Conservation (phyloP, 768 basidiomycete genomes). For the Termitomyces sp. region DNA sequence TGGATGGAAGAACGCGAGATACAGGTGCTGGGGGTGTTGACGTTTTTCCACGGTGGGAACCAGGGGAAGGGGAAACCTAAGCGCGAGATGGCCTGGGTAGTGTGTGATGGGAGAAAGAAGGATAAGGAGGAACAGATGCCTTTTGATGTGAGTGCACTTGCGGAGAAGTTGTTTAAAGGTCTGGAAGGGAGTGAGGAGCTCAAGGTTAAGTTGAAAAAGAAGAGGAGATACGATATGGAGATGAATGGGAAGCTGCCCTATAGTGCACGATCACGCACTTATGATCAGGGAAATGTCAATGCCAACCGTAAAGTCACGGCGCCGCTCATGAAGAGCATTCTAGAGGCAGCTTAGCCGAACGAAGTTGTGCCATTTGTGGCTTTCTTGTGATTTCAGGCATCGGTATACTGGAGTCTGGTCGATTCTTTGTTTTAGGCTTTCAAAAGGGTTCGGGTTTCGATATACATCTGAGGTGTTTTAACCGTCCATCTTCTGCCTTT, state of each 20-base stretch:
- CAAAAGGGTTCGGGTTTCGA: background rate
- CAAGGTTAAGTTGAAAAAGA: slow-evolving; percentile 37
- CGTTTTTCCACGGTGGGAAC: slow-evolving; percentile 51
- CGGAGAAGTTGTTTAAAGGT: slow-evolving; percentile 50
- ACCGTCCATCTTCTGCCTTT: background rate
- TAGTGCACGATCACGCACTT: slow-evolving; percentile 43
- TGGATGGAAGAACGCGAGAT: slow-evolving; percentile 71
- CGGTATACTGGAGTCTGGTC: background rate
- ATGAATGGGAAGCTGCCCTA: slow-evolving; percentile 27
- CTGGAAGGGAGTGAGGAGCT: slow-evolving; percentile 56
- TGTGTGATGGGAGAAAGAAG: slow-evolving; percentile 30
- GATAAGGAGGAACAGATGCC: slow-evolving; percentile 22
- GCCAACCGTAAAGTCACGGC: slow-evolving; percentile 67
- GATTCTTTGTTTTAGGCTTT: background rate
- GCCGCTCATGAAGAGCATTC: slow-evolving; percentile 56
- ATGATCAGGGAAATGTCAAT: slow-evolving; percentile 60
- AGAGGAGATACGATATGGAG: slow-evolving; percentile 37
- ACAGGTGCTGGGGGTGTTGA: slow-evolving; percentile 75
- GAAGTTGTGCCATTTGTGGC: background rate
- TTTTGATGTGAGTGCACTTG: slow-evolving; percentile 36
- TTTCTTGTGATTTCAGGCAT: background rate
- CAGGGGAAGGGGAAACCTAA: slow-evolving; percentile 49
- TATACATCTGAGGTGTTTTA: background rate
- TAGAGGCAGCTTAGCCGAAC: slow-evolving; percentile 34
- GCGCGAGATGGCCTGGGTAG: slow-evolving; percentile 66